Percentiles rank a stretch among this genome's conserved stretches.
Evolutionary conservation across 306 rosid genomes (phyloP).

Genomic region (Carpinus fangiana): DNA sequence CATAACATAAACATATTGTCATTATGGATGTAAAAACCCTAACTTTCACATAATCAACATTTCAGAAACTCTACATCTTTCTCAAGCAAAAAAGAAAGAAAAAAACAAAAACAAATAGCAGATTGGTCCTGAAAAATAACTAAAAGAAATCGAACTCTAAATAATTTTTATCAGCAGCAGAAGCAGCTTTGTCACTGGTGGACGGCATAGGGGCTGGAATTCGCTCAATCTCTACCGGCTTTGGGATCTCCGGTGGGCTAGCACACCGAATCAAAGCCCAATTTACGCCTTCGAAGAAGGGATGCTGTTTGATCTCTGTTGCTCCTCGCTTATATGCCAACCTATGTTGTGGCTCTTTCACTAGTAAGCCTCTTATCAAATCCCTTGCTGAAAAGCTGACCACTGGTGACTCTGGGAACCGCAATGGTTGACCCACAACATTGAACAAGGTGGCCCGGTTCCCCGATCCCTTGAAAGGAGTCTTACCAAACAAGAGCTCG

Average conservation of each 20-base stretch:
- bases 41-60: constrained; percentile 31
- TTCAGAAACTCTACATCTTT: constrained; percentile 37
- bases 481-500: constrained; percentile 58
- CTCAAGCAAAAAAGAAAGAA: constrained; percentile 20
- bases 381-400: constrained; percentile 52
- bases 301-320: constrained; percentile 55
- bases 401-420: constrained; percentile 47
- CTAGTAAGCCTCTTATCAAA: constrained; percentile 48
- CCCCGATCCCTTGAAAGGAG: constrained; percentile 62
- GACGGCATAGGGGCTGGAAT: constrained; percentile 38
- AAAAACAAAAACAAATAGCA: constrained; percentile 11
- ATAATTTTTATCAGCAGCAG: constrained; percentile 42
- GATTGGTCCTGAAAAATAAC: constrained; percentile 25
- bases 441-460: constrained; percentile 53
- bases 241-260: constrained; percentile 57
- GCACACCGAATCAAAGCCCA: constrained; percentile 63
- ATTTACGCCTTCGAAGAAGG: constrained; percentile 55
- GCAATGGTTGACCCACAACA: constrained; percentile 55
- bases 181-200: constrained; percentile 26
- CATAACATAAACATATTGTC: constrained; percentile 35
- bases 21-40: constrained; percentile 11
- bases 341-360: constrained; percentile 54
- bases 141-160: constrained; percentile 61
- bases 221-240: constrained; percentile 43
- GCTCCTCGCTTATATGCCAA: constrained; percentile 58